phyloP scores from a whole-genome alignment of 768 basidiomycete genomes.

The Galerina sulciceps region DNA sequence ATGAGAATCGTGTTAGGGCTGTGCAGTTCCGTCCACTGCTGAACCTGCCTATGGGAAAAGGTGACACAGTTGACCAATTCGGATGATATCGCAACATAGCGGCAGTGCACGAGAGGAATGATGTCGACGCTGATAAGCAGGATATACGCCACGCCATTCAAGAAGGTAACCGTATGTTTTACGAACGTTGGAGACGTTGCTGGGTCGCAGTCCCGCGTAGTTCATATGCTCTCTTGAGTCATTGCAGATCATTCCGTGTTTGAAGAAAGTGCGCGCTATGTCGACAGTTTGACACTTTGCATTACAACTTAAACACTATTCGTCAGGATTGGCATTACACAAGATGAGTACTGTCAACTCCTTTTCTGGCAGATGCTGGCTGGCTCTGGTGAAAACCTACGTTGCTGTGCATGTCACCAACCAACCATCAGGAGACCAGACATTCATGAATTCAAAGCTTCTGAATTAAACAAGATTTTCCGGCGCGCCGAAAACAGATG shows the following conservation, averaged over 20 bases:
- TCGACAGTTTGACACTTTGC: neutral
- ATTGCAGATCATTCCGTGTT: neutral
- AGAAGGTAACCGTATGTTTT: neutral
- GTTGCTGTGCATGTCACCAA: constrained; percentile 25
- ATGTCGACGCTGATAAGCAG: neutral
- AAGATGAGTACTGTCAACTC: neutral
- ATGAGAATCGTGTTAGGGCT: neutral
- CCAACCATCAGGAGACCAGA: constrained; percentile 7
- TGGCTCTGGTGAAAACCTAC: constrained; percentile 1
- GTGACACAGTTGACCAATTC: neutral
- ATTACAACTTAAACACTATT: neutral
- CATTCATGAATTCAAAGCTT: neutral
- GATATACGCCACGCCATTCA: neutral
- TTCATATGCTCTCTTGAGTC: neutral
- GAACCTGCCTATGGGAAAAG: constrained; percentile 1
- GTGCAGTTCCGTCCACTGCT: neutral
- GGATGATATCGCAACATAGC: neutral
- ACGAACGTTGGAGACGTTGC: neutral
- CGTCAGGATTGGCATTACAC: neutral
- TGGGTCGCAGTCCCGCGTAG: neutral
- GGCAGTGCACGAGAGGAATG: neutral
- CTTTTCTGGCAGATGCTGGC: neutral
- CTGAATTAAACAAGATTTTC: constrained; percentile 7
- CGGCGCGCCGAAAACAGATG: constrained; percentile 11
- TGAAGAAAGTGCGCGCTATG: neutral